Evolutionary conservation across 768 basidiomycete genomes (phyloP), one percentile per base, ranked within the genome.

Genomic region (Butyriboletus loyo): DNA sequence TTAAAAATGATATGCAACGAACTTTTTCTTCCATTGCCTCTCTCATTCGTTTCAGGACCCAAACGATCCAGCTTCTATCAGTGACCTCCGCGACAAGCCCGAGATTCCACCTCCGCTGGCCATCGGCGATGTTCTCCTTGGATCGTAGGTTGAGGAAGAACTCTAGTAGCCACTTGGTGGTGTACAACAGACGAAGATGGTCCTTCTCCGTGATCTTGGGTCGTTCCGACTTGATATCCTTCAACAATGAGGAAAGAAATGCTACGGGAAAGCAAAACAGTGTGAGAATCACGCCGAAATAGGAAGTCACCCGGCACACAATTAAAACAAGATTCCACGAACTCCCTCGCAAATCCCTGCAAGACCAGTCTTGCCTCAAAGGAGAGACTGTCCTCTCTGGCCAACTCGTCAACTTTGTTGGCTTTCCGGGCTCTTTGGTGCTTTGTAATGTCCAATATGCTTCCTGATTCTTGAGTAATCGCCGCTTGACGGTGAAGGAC

Each of bases 191-290:
- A 7, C 97, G 86, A 50, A 95, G 80, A 63, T 95, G 87, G 67
- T 98, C 97, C 61, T 93, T 92, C 64, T 97, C 93, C n/a, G 87
- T 86, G 56, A 99, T 85, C 70, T 95, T 94, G 49, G 87, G 79
- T 40, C 94, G 80, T 71, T 98, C 92, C 54, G 90, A 89, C 53
- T 87, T 84, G 67, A 99, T 98, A 65, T 98, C 97, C 71, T 89
- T 95, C 55, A 98, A 75, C 31, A 98, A 75, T 4, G 83, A 83
- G 15, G 83, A 73, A 44, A 98, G 80, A 72, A 98, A 95, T n/a
- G 84, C 93, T 97, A 66, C n/a, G 28, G 28, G 19, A 32, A 48
- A 55, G 31, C 49, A 7, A 42, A 46, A 52, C 52, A 38, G 31
- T 32, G 46, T 69, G 56, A 56, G 58, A 60, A 56, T 46, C 43